Base-by-base conservation (phyloP, 2,329 filamentous ascomycete species). In the Cryphonectria carpinicola region DNA sequence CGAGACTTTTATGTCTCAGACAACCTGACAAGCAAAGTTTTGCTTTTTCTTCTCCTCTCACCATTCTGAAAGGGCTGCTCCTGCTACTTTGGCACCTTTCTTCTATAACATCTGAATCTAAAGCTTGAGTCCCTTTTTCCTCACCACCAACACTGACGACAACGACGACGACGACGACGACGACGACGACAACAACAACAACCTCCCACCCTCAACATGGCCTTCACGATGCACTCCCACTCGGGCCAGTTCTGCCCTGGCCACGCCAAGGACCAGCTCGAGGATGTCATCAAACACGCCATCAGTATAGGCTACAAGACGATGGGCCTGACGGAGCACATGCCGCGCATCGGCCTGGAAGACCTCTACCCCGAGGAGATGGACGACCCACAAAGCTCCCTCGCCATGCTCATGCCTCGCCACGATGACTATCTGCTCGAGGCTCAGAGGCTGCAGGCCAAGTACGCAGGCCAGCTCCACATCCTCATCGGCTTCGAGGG, bases 191-290 rank as follows among this genome's bases (percentile, higher is more conserved):
- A 19, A 32, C 17, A 1, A 11, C 10, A 32, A 32, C 32, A 32
- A 10, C 37, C 11, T 39, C 37, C 37, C 8, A 13, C 11, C 10
- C 37, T 11, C 56, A 62, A 56, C 22, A 98, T 98, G 96, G 95
- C 95, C 1, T 97, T 97, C 83, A 97, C 96, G 5, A 97, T 98
- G 85, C 96, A 99, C 82, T 97, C 94, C 78, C 96, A 99, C 83
- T 98, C 96, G 52, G 96, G 96, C 74, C 93, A 99, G 80, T 99
- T 99, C 84, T 99, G 96, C 84, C 91, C 91, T 13, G 89, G 92
- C 76, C 96, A 99, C 84, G 96, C 96, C 66, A 90, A 92, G 78
- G 90, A 97, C 79, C 87, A 89, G 28, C 88, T 99, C 13, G 95
- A 98, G 80, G 90, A 94, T 74, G 89, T 98, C 65, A 85, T 98